Evolutionary conservation across 2,329 filamentous ascomycete genomes (phyloP), one percentile per base, ranked within the genome.

Genomic region (Hymenotorrendiella dingleyae): DNA sequence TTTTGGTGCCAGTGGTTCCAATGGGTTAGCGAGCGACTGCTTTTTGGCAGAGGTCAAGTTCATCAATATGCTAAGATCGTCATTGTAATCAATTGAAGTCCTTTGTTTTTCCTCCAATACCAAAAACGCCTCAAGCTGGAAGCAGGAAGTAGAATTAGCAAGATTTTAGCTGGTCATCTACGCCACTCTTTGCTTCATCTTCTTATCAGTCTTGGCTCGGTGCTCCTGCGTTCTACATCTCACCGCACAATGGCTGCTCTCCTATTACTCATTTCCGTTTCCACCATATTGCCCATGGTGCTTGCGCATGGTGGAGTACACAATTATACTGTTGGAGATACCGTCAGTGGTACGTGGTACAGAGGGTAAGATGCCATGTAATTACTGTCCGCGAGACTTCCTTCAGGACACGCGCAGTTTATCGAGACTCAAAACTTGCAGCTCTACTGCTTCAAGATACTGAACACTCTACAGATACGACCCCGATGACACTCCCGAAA

Each of bases 291-390:
- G 26, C 14, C 29, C 28, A 14, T 35, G 2, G 36, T 36, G 3
- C 16, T 16, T n/a, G 47, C 36, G 3, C 47, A 52, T 42, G 49
- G 49, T 20, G 49, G 49, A 11, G 46, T 48, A 23, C 43, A 36
- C 4, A 52, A 52, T 14, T 49, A 52, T 17, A 52, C 47, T 2
- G 45, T 49, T 2, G 41, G 43, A 14, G 42, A 42, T 20, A 52
- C 47, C 2, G 45, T 49, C 1, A 40, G 43, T 17, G 42, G 40
- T 20, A 36, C 36, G 2, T 47, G 45, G 44, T 52, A 52, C 34
- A 29, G 37, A 26, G 49, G 47, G 47, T 49, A 42, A 11, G 37
- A n/a, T n/a, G n/a, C n/a, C n/a, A n/a, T n/a, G n/a, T n/a, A n/a
- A n/a, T n/a, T n/a, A n/a, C n/a, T n/a, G n/a, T n/a, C n/a, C n/a